Base-by-base conservation (phyloP, 1,139 yeast genomes). In the Kodamaea sp. region DNA sequence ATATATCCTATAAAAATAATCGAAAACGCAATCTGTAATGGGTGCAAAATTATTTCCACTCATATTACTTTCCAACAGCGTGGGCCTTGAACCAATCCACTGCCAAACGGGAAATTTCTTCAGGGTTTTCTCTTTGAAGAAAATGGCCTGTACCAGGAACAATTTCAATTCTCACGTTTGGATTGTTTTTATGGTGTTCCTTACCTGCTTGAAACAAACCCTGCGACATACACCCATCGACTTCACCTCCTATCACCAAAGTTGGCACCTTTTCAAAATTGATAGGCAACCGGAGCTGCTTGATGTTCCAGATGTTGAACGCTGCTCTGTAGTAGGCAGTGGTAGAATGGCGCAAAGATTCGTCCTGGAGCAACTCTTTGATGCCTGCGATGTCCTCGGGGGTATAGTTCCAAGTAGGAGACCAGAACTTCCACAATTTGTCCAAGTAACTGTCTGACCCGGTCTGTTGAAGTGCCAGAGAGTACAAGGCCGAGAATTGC, bases 291-390 rank as follows among this genome's bases (percentile, higher is more conserved):
- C 46, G 41, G 6, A 48, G 34, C 20, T 59, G 55, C 4, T 29
- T 26, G 12, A 56, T 28, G 32, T 62, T 60, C 12, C 47, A 29
- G 10, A 57, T 55, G 20, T 56, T 55, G 15, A 60, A 42, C 7
- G 66, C 26, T 37, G 67, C 63, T 29, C 75, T 49, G 42, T 70
- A 70, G 45, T 69, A 70, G 7, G 70, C 70, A 3, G 75, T 69
- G n/a, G 64, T 56, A 8, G 61, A 62, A 31, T 66, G 66, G n/a
- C 66, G 43, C 1, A 61, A 65, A 1, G 55, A 56, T 3, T 55
- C 56, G 12, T 48, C 40, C n/a, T 37, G 37, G 19, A 69, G 49
- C 0, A 66, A 54, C 7, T 48, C 46, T 32, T 63, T 48, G 5
- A 68, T 64, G 13, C 52, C 46, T 8, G 47, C 61, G 13, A 69